These are phyloP conservation scores for Orbilia blumenaviensis DNA, from an alignment of 2,329 filamentous ascomycete genomes.

Conservation along the genomic window DNA sequence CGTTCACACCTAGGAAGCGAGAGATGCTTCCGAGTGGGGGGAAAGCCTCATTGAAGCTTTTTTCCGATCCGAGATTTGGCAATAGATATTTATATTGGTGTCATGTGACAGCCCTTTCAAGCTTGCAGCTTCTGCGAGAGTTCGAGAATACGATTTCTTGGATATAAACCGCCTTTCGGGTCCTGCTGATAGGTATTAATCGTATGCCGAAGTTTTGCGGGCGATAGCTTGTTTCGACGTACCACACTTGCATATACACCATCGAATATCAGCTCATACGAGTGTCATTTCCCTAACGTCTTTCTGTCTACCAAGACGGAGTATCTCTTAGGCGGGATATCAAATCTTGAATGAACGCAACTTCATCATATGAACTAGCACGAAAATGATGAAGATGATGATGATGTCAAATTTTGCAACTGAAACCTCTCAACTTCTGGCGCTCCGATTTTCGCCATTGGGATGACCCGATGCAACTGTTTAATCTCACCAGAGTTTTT, in stretches of 20 bases:
- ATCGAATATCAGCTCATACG: conserved; percentile 7
- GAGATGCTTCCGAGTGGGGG: conserved; percentile 14
- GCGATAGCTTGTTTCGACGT: conserved; percentile 10
- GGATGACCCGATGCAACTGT: neutral
- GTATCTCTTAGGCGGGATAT: neutral
- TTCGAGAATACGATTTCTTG: neutral
- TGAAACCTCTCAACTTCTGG: conserved; percentile 18
- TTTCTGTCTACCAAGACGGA: conserved; percentile 2
- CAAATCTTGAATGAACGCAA: neutral
- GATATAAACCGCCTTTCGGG: conserved; percentile 8
- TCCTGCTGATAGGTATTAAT: conserved; percentile 1
- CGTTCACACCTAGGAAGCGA: too few relatives aligned
- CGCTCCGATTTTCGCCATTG: neutral
- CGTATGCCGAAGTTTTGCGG: conserved; percentile 12
- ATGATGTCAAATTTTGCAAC: conserved; percentile 3
- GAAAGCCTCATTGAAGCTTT: neutral
- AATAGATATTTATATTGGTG: neutral
- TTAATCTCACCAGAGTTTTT: conserved; percentile 3
- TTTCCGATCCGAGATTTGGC: conserved; percentile 15
- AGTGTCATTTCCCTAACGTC: neutral
- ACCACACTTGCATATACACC: conserved; percentile 20
- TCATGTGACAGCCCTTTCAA: conserved; percentile 10
- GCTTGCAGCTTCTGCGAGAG: neutral
- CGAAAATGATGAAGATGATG: conserved; percentile 7
- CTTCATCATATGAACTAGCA: neutral